These are phyloP conservation scores for Ascochyta viciae-villosae DNA, from an alignment of 2,329 filamentous ascomycete genomes.

Conservation along the genomic window DNA sequence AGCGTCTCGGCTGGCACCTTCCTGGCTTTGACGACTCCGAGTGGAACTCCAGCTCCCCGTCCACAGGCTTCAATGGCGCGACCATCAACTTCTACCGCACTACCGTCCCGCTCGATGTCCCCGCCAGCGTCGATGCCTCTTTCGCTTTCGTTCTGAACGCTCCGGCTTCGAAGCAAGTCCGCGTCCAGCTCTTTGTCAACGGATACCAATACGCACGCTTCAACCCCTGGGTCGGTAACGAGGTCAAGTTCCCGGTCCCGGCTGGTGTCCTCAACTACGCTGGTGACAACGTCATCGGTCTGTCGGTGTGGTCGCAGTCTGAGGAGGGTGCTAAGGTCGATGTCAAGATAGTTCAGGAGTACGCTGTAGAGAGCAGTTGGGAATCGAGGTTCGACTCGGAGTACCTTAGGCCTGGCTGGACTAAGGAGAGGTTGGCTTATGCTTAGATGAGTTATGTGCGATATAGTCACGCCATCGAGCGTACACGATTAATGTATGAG, in stretches of 20 bases:
- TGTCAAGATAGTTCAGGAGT: conserved; percentile 62
- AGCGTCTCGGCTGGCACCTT: conserved; percentile 66
- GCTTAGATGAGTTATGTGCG: conserved; percentile 19
- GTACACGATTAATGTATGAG: too few species aligned
- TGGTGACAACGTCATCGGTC: conserved; percentile 64
- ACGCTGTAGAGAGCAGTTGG: conserved; percentile 62
- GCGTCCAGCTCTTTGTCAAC: conserved; percentile 68
- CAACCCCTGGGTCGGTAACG: conserved; percentile 67
- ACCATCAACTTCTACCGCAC: conserved; percentile 66
- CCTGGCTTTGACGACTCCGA: conserved; percentile 60
- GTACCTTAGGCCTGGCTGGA: conserved; percentile 62
- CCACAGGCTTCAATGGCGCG: conserved; percentile 55
- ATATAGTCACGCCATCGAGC: too few species aligned
- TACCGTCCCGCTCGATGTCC: conserved; percentile 59
- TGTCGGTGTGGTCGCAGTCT: conserved; percentile 67
- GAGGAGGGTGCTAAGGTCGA: conserved; percentile 59
- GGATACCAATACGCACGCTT: conserved; percentile 70
- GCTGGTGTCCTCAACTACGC: conserved; percentile 65
- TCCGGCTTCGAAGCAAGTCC: conserved; percentile 53
- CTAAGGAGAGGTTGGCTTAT: conserved; percentile 41
- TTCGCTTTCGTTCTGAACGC: conserved; percentile 63
- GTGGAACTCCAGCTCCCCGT: conserved; percentile 51
- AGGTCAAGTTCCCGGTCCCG: conserved; percentile 66
- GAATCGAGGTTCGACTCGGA: conserved; percentile 58
- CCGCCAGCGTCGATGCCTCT: conserved; percentile 61